These are phyloP conservation scores for Haematococcus lacustris DNA, from an alignment of 139 green algal genomes.

Conservation along the genomic window DNA sequence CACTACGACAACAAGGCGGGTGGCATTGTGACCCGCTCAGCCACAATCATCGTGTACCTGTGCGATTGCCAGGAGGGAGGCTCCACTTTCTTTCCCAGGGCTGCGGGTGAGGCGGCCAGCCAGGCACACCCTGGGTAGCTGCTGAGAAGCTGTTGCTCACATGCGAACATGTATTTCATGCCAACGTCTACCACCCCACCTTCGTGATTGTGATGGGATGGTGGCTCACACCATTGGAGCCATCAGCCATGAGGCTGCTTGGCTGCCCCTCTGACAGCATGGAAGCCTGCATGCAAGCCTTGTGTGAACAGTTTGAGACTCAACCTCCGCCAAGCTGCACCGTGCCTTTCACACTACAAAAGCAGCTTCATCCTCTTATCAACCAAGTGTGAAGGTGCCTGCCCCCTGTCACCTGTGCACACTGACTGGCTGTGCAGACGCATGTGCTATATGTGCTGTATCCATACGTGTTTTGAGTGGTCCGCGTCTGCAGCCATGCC, in stretches of 20 bases:
- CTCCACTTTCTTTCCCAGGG: background rate
- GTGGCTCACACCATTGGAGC: too few species aligned
- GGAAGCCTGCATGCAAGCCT: background rate
- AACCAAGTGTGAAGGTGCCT: too few species aligned
- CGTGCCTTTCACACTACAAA: too few species aligned
- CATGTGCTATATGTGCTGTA: too few species aligned
- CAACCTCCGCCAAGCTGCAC: too few species aligned
- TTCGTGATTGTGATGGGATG: background rate
- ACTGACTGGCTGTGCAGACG: too few species aligned
- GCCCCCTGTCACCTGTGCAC: too few species aligned
- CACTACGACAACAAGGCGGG: constrained; percentile 70
- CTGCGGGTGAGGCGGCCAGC: background rate
- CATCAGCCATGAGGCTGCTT: background rate
- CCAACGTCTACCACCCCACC: background rate
- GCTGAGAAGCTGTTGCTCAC: background rate
- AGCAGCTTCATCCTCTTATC: too few species aligned
- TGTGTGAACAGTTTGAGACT: too few species aligned
- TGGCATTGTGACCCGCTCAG: constrained; percentile 30
- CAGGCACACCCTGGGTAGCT: background rate
- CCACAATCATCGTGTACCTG: constrained; percentile 58
- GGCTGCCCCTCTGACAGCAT: background rate
- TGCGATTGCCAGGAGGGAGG: background rate
- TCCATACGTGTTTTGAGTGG: too few species aligned
- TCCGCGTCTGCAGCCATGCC: too few species aligned
- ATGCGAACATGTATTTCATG: background rate